These are phyloP conservation scores for Phlyctochytrium arcticum DNA, from an alignment of 192 early-diverging fungal species.

Conservation along the genomic window DNA sequence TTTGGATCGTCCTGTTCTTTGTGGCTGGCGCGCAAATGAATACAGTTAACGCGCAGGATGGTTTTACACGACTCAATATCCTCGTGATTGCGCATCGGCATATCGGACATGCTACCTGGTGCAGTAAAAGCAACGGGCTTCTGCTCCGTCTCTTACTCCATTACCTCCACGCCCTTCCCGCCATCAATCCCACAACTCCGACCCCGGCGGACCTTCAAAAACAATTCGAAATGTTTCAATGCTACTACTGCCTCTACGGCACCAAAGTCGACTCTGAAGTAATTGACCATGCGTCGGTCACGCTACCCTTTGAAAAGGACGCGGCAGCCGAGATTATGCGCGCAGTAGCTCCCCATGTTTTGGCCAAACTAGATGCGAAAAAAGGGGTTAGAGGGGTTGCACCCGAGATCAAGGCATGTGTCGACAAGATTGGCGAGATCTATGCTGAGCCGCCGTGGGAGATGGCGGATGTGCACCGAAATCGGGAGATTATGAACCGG, in stretches of 20 bases:
- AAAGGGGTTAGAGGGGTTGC: conserved; percentile 37
- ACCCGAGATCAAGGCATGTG: conserved; percentile 55
- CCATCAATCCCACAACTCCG: too few species aligned
- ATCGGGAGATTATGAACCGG: conserved; percentile 1
- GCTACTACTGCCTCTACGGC: conserved; percentile 64
- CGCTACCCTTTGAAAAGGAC: conserved; percentile 45
- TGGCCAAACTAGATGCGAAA: conserved; percentile 31
- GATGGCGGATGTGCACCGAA: neutral
- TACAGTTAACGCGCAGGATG: too few species aligned
- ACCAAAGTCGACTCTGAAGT: conserved; percentile 39
- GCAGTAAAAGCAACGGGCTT: too few species aligned
- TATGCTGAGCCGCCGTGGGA: conserved; percentile 48
- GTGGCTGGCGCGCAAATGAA: too few species aligned
- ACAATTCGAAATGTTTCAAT: conserved; percentile 62
- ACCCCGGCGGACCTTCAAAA: too few species aligned
- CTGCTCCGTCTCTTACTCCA: too few species aligned
- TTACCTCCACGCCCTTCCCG: too few species aligned
- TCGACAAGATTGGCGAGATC: conserved; percentile 52
- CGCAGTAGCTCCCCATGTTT: conserved; percentile 40
- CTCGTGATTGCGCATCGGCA: too few species aligned
- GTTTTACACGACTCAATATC: too few species aligned
- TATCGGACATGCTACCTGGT: too few species aligned
- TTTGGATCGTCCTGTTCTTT: too few species aligned
- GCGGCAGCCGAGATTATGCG: conserved; percentile 53
- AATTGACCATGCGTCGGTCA: conserved; percentile 46